Evolutionary conservation across 176 grass and related monocot species (phyloP).

Genomic region (Hyparrhenia diplandra): DNA sequence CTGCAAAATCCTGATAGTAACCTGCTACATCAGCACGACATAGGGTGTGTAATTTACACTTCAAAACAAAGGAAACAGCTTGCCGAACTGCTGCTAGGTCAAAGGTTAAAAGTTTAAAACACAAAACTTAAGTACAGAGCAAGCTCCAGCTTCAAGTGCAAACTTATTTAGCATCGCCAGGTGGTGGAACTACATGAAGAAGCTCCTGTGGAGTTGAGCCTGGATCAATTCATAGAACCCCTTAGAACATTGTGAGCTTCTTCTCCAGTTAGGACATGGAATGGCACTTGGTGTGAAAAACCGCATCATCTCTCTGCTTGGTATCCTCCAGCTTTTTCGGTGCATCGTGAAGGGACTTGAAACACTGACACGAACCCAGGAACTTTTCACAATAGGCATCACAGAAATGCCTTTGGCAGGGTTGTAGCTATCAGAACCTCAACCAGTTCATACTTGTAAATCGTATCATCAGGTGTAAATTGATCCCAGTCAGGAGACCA

Average conservation of each 20-base stretch:
- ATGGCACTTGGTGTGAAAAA: conserved; percentile 89
- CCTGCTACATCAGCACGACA: conserved; percentile 31
- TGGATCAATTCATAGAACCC: conserved; percentile 83
- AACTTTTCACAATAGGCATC: conserved; percentile 59
- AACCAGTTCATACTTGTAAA: conserved; percentile 80
- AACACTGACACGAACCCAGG: conserved; percentile 73
- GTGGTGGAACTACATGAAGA: conserved; percentile 31
- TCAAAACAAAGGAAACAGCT: conserved; percentile 15
- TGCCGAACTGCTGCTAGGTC: conserved; percentile 4
- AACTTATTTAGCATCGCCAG: conserved; percentile 2
- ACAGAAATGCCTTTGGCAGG: conserved; percentile 59
- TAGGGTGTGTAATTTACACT: conserved; percentile 13
- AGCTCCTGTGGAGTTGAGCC: conserved; percentile 69
- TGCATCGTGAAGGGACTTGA: conserved; percentile 33
- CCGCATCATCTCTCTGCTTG: conserved; percentile 64
- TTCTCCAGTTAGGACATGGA: conserved; percentile 66
- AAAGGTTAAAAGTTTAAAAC: neutral
- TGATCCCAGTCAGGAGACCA: conserved; percentile 80
- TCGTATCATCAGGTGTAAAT: conserved; percentile 61
- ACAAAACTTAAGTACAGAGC: conserved; percentile 4
- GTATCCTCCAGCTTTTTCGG: conserved; percentile 37
- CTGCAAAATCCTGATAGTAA: conserved; percentile 2
- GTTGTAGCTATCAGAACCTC: conserved; percentile 70
- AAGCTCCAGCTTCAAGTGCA: neutral
- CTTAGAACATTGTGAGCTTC: conserved; percentile 62